Evolutionary conservation across 495 filamentous ascomycete genomes (phyloP), one percentile per base, ranked within the genome.

Genomic region (Rhizodiscina lignyota): DNA sequence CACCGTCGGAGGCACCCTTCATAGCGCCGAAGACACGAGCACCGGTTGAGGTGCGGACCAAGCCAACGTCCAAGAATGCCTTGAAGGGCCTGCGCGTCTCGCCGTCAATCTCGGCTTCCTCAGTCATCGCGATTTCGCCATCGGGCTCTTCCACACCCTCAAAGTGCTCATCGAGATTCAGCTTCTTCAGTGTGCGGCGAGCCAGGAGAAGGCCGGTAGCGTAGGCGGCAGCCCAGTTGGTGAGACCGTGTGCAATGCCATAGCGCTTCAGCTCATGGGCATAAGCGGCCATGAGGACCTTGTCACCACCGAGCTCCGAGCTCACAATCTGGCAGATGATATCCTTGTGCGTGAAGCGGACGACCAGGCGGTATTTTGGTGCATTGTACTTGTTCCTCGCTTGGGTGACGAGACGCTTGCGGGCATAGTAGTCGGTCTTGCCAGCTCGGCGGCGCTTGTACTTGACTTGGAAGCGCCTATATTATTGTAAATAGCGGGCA

Each of bases 381-480:
- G 87, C 79, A 63, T 86, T 89, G 80, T 94, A 97, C 75, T 96
- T 96, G 83, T 96, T 96, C 84, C 96, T 99, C 64, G 89, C 89
- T 72, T 99, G 89, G 66, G 83, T 86, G 75, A 93, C 91, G 64
- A 99, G 71, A 54, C 89, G 80, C 78, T 94, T 94, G 67, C 89
- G 89, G 58, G 89, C 89, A 62, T 94, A 96, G 82, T 99, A 99
- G 60, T 99, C 89, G 66, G 89, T 99, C 80, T 96, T 99, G 60
- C 89, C 89, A 61, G 76, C 59, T 44, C 89, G 77, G 59, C 89
- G 78, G 61, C 89, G 84, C 67, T 82, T 87, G 81, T 94, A 99
- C 77, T 99, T 99, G 62, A 87, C 93, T 72, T 99, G 89, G 71
- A 80, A 99, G 61, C 89, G 48, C 37, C 41, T 49, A 35, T 23